Conservation (phyloP, 345 rosid species). For the Orychophragmus violaceus region DNA sequence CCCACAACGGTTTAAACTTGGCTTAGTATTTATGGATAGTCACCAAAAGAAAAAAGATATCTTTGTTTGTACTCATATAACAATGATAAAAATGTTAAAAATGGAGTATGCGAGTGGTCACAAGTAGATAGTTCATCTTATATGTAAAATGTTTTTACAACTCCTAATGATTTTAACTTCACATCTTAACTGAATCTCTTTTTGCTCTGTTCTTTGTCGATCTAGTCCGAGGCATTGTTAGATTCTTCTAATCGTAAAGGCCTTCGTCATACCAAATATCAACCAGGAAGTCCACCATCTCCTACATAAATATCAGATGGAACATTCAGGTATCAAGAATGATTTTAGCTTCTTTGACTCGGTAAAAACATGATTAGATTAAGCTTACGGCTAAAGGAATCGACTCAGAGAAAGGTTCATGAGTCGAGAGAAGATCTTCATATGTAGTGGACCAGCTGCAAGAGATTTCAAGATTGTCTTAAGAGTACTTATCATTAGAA, state of each 20-base stretch:
- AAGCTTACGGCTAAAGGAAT: conserved; percentile 79
- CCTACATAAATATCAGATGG: conserved; percentile 40
- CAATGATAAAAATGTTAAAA: conserved; percentile 13
- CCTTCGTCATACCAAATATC: conserved; percentile 90
- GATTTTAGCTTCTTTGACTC: background rate
- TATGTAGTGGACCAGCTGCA: conserved; percentile 90
- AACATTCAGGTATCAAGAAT: background rate
- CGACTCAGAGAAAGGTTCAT: conserved; percentile 70
- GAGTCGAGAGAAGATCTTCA: conserved; percentile 73
- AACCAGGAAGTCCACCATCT: conserved; percentile 90
- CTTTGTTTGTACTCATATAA: background rate
- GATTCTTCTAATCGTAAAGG: conserved; percentile 62
- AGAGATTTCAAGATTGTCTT: conserved; percentile 13
- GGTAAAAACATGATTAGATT: background rate
- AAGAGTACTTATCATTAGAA: background rate
- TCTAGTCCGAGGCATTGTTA: conserved; percentile 15
- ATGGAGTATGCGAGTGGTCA: conserved; percentile 6
- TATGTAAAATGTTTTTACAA: conserved; percentile 3
- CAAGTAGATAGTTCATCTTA: background rate
- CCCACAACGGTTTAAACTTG: no score
- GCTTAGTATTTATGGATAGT: no score
- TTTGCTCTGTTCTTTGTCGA: conserved; percentile 13
- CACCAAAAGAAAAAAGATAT: no score
- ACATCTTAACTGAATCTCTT: background rate
- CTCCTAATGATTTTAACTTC: conserved; percentile 10